Conservation (phyloP, 768 basidiomycete genomes). For the Russula compacta region DNA sequence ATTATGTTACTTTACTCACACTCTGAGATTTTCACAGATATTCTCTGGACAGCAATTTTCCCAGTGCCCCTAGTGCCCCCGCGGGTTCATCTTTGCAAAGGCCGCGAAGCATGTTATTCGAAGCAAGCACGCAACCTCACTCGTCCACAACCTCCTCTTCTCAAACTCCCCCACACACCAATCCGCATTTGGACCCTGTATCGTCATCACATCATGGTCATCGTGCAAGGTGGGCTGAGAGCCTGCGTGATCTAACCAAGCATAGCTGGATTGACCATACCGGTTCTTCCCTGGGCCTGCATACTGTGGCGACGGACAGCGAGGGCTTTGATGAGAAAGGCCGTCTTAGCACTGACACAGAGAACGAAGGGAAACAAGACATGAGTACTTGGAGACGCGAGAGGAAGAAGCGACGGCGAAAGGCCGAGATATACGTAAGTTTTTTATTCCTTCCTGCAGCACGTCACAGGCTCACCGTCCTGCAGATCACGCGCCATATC, state of each 20-base stretch:
- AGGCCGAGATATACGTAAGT: constrained; percentile 69
- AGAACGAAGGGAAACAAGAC: constrained; percentile 16
- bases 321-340: constrained; percentile 26
- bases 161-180: neutral
- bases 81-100: neutral
- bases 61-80: constrained; percentile 10
- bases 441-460: neutral
- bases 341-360: constrained; percentile 17
- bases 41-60: constrained; percentile 23
- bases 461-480: neutral
- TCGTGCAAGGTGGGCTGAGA: constrained; percentile 29
- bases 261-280: constrained; percentile 24
- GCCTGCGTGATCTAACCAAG: constrained; percentile 34
- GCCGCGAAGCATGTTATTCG: constrained; percentile 20
- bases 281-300: constrained; percentile 24
- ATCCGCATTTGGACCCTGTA: neutral
- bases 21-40: constrained; percentile 19
- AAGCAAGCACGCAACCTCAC: neutral
- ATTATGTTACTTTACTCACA: neutral
- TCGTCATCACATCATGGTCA: neutral
- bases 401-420: constrained; percentile 35
- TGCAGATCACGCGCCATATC: constrained; percentile 72
- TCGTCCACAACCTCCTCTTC: neutral
- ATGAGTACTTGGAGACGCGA: constrained; percentile 31
- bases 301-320: constrained; percentile 23